Conservation (phyloP, 2,329 filamentous ascomycete species). For the Colletotrichum costaricense region DNA sequence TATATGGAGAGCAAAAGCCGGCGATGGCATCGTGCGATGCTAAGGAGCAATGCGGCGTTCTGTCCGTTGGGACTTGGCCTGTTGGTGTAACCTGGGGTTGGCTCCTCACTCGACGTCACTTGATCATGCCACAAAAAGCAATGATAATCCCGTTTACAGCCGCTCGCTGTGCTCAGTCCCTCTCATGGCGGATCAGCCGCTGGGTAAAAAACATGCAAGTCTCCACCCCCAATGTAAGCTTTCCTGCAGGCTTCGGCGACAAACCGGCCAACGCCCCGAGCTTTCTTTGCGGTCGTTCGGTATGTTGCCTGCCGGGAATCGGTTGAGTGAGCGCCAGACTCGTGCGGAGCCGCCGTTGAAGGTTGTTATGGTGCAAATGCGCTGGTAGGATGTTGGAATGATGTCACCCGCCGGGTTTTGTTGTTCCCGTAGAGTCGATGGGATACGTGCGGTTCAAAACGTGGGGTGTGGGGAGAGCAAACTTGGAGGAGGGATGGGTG, state of each 20-base stretch:
- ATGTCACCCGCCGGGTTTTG: not conserved
- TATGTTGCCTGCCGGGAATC: not conserved
- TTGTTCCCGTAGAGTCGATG: not conserved
- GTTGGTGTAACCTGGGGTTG: not conserved
- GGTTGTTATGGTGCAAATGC: not conserved
- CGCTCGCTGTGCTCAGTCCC: not conserved
- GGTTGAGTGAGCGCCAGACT: not conserved
- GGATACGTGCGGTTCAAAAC: conserved; percentile 12
- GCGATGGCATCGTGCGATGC: not conserved
- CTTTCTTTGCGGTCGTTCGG: not conserved
- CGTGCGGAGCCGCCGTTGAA: not conserved
- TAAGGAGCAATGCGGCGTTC: not conserved
- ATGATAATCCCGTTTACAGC: conserved; percentile 8
- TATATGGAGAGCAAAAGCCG: not conserved
- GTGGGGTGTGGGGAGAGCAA: not conserved
- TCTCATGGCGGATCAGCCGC: conserved; percentile 2
- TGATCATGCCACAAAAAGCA: conserved; percentile 5
- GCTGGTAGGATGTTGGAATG: not conserved
- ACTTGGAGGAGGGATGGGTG: not conserved
- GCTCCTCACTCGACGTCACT: not conserved
- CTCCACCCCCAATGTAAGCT: not conserved
- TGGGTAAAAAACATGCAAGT: not conserved
- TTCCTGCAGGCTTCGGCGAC: conserved; percentile 21
- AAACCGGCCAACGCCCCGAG: conserved; percentile 1
- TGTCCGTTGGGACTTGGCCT: not conserved